Conservation (phyloP, 164 flowering plant genomes). For the Annona cherimola region DNA sequence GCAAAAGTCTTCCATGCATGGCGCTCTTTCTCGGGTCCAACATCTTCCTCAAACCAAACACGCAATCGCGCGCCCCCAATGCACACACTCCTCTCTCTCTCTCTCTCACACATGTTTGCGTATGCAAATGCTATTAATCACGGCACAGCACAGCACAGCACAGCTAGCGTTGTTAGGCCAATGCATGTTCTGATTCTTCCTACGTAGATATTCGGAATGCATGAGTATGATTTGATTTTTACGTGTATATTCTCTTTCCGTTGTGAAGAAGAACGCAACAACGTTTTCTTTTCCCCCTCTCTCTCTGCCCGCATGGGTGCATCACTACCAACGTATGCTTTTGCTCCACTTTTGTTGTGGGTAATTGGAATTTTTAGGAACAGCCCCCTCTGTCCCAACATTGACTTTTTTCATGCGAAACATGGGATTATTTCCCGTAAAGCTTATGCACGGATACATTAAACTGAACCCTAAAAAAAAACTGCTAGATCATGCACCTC, state of each 20-base stretch:
- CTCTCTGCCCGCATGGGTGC: no score
- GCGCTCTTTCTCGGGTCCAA: conserved; percentile 5
- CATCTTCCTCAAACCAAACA: neutral
- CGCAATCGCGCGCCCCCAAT: neutral
- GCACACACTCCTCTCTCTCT: neutral
- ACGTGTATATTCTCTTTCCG: neutral
- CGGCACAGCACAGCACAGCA: no score
- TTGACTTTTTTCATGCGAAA: no score
- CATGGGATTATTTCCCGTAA: neutral
- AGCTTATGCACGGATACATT: neutral
- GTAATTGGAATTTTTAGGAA: no score
- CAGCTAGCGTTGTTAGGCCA: no score
- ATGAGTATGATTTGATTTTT: neutral
- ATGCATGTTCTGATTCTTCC: neutral
- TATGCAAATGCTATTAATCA: no score
- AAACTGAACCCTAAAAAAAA: no score
- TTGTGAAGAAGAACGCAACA: no score
- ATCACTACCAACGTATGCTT: no score
- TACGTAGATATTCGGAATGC: neutral
- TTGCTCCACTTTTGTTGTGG: no score
- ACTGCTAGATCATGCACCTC: neutral
- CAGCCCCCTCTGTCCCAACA: no score
- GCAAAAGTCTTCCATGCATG: conserved; percentile 10
- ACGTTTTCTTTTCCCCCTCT: no score
- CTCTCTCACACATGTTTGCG: neutral